Evolutionary conservation across 106 monocot genomes (phyloP).

Genomic region (Ottelia alismoides): DNA sequence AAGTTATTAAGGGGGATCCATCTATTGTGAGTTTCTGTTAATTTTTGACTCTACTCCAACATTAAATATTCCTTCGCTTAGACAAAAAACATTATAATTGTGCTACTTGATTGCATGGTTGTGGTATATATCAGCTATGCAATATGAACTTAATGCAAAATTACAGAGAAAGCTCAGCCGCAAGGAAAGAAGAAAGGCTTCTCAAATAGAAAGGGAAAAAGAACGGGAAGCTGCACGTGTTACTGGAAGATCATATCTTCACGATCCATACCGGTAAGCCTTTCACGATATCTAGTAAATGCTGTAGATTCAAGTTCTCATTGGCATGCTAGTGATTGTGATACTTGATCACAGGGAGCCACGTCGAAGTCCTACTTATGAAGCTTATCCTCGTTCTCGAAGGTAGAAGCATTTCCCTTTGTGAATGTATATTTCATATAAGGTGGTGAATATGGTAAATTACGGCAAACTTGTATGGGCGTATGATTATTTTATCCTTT

Average conservation of each 20-base stretch:
- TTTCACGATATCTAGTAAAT: too few species aligned
- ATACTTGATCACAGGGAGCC: conserved; percentile 47
- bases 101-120: too few species aligned
- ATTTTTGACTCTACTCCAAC: too few species aligned
- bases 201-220: conserved; percentile 91
- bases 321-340: too few species aligned
- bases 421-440: background rate
- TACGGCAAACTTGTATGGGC: too few species aligned
- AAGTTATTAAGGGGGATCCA: conserved; percentile 95
- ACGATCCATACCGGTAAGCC: conserved; percentile 96
- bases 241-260: conserved; percentile 46
- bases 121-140: too few species aligned
- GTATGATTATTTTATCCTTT: too few species aligned
- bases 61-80: too few species aligned
- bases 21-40: conserved; percentile 82
- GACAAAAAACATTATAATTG: too few species aligned
- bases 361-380: conserved; percentile 91
- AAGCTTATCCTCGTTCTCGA: conserved; percentile 69
- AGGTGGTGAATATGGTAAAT: too few species aligned
- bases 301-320: background rate
- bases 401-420: conserved; percentile 20
- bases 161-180: conserved; percentile 87
- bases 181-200: conserved; percentile 96
- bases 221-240: conserved; percentile 70
- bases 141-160: too few species aligned